phyloP scores from a whole-genome alignment of 257 asterid species.

The Coffea eugenioides region DNA sequence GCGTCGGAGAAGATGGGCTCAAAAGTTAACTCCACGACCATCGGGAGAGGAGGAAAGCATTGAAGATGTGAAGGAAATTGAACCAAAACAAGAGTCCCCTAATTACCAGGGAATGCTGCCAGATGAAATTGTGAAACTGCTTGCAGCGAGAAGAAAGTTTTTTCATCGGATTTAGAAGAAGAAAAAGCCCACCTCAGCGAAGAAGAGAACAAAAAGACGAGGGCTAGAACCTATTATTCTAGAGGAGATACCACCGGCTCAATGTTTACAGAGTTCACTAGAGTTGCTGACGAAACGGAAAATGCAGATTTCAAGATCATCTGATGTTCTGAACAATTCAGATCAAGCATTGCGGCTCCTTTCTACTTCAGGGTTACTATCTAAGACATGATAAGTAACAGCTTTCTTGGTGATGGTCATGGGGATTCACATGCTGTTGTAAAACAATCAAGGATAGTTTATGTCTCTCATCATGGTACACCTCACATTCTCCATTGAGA shows the following conservation, averaged over 20 bases:
- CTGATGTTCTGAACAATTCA: slow-evolving; percentile 75
- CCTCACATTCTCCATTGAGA: too few species aligned
- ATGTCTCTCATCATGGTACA: neutral
- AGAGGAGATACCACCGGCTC: slow-evolving; percentile 65
- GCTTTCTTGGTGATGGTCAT: neutral
- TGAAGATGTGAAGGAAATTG: slow-evolving; percentile 39
- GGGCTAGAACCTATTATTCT: slow-evolving; percentile 63
- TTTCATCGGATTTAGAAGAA: slow-evolving; percentile 79
- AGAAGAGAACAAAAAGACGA: slow-evolving; percentile 50
- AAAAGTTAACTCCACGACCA: slow-evolving; percentile 61
- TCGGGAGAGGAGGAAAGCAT: slow-evolving; percentile 35
- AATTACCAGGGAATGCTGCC: slow-evolving; percentile 71
- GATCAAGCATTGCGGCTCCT: slow-evolving; percentile 66
- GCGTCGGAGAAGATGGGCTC: slow-evolving; percentile 71
- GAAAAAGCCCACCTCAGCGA: slow-evolving; percentile 55
- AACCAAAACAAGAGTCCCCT: slow-evolving; percentile 30
- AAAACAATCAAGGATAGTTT: neutral
- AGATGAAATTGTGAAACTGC: slow-evolving; percentile 67
- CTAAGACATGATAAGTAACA: slow-evolving; percentile 25
- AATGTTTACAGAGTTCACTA: slow-evolving; percentile 64
- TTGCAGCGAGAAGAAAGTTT: slow-evolving; percentile 77
- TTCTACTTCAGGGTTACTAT: slow-evolving; percentile 58
- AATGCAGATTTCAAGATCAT: slow-evolving; percentile 83
- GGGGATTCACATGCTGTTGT: neutral
- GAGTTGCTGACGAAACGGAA: slow-evolving; percentile 72